phyloP scores from a whole-genome alignment of 1,284 basidiomycete genomes.

The Microbotryum lychnidis-dioicae region DNA sequence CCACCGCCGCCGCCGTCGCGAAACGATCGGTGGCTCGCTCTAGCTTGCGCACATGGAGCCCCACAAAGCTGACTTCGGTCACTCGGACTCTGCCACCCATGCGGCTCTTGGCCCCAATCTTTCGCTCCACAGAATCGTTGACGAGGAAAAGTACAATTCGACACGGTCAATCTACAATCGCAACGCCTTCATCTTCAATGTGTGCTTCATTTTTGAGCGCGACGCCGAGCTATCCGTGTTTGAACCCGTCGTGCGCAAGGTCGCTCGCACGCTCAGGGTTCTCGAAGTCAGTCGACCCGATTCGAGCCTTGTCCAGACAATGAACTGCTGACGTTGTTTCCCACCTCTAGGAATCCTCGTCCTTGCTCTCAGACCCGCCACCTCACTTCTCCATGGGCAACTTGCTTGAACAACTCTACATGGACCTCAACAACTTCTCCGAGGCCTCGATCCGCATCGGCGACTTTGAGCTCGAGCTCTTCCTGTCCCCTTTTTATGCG shows the following conservation, averaged over 20 bases:
- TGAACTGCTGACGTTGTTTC: not conserved
- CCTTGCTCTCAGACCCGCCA: constrained; percentile 68
- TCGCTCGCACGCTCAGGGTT: constrained; percentile 72
- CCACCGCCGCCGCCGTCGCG: too few relatives aligned
- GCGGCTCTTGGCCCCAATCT: not conserved
- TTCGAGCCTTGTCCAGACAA: not conserved
- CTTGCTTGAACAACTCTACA: constrained; percentile 91
- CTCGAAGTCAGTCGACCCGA: constrained; percentile 62
- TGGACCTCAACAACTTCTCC: constrained; percentile 88
- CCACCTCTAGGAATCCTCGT: constrained; percentile 69
- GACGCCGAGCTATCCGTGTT: constrained; percentile 85
- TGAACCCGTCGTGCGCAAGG: constrained; percentile 91
- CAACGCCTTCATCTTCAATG: constrained; percentile 87
- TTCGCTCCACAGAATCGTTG: constrained; percentile 42
- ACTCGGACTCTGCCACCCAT: too few relatives aligned
- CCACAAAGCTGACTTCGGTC: not conserved
- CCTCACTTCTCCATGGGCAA: constrained; percentile 66
- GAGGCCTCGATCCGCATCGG: constrained; percentile 81
- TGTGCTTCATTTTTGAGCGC: constrained; percentile 76
- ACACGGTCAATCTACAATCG: constrained; percentile 65
- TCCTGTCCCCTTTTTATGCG: constrained; percentile 88
- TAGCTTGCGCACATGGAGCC: not conserved
- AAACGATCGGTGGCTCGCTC: not conserved
- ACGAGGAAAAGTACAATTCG: constrained; percentile 59
- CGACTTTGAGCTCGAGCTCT: constrained; percentile 86